A percentile compares a stretch with the other conserved stretches of the same genome.
phyloP scores from a whole-genome alignment of 805 yeast genomes.

The Candida loeiensis region DNA sequence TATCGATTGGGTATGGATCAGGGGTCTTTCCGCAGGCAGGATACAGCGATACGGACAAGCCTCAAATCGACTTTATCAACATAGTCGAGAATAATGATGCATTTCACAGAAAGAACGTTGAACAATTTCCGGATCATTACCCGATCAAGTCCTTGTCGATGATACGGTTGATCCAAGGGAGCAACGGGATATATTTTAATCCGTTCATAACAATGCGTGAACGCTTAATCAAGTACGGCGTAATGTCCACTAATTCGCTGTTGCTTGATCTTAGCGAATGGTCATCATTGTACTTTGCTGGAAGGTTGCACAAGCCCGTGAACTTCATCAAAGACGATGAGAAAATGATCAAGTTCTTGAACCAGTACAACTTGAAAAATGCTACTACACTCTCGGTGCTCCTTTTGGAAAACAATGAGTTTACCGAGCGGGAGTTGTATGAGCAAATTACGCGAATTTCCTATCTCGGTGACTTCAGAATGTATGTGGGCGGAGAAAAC shows the following conservation, averaged over 20 bases:
- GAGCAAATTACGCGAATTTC: slow-evolving; percentile 75
- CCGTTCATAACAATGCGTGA: slow-evolving; percentile 69
- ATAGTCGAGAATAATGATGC: slow-evolving; percentile 70
- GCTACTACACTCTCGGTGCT: slow-evolving; percentile 71
- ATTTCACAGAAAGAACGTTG: slow-evolving; percentile 75
- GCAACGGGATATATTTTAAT: slow-evolving; percentile 87
- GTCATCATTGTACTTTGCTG: slow-evolving; percentile 84
- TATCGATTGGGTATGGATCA: slow-evolving; percentile 91
- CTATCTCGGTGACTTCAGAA: slow-evolving; percentile 87
- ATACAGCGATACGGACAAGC: slow-evolving; percentile 19
- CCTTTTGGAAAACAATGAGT: slow-evolving; percentile 35
- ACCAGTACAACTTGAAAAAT: slow-evolving; percentile 71
- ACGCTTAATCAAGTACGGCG: slow-evolving; percentile 75
- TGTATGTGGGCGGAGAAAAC: slow-evolving; percentile 84
- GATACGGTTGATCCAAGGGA: slow-evolving; percentile 45
- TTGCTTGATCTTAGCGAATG: slow-evolving; percentile 75
- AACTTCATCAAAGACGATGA: slow-evolving; percentile 61
- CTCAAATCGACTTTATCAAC: slow-evolving; percentile 79
- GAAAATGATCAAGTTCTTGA: slow-evolving; percentile 58
- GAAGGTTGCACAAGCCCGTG: slow-evolving; percentile 92
- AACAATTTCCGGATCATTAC: slow-evolving; percentile 70
- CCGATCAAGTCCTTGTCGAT: slow-evolving; percentile 39
- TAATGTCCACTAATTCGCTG: slow-evolving; percentile 60
- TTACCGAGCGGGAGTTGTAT: slow-evolving; percentile 66
- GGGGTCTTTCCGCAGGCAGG: slow-evolving; percentile 78